phyloP scores from a whole-genome alignment of 805 yeast species.

The Hanseniaspora lachancei region DNA sequence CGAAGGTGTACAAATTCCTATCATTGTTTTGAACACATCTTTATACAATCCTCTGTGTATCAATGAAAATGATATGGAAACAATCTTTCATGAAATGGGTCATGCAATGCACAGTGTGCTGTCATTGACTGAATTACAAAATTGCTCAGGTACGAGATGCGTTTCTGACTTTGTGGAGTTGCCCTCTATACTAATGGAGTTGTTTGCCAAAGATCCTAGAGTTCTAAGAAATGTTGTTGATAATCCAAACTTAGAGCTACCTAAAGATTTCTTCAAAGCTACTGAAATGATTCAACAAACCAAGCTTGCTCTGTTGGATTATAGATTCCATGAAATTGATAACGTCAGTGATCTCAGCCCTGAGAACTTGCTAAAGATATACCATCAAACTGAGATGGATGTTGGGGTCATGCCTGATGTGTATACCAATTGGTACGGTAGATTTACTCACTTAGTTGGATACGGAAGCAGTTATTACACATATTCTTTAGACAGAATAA shows the following conservation, averaged over 20 bases:
- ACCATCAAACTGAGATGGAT: slow-evolving; percentile 50
- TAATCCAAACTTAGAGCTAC: slow-evolving; percentile 29
- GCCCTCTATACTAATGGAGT: slow-evolving; percentile 94
- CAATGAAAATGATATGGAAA: slow-evolving; percentile 58
- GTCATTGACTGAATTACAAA: slow-evolving; percentile 80
- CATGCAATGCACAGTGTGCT: slow-evolving; percentile 97
- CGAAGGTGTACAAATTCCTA: slow-evolving; percentile 18
- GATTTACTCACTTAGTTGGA: slow-evolving; percentile 82
- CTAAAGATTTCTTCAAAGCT: slow-evolving; percentile 21
- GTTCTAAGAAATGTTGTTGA: slow-evolving; percentile 44
- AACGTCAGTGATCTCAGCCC: slow-evolving; percentile 42
- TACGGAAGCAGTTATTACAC: slow-evolving; percentile 93
- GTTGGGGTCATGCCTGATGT: slow-evolving; percentile 53
- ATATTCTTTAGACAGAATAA: slow-evolving; percentile 80
- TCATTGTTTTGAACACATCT: slow-evolving; percentile 26
- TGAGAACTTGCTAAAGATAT: slow-evolving; percentile 27
- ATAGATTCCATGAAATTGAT: slow-evolving; percentile 46
- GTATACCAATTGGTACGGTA: slow-evolving; percentile 80
- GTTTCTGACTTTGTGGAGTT: slow-evolving; percentile 92
- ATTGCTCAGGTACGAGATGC: slow-evolving; percentile 88
- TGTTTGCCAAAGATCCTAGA: slow-evolving; percentile 68
- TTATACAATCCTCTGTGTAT: not conserved
- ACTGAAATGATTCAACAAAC: slow-evolving; percentile 57
- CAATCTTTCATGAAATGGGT: slow-evolving; percentile 96
- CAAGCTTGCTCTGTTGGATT: slow-evolving; percentile 82